These are phyloP conservation scores for Backusella mclennaniae DNA, from an alignment of 192 early-diverging fungal species.

Conservation along the genomic window DNA sequence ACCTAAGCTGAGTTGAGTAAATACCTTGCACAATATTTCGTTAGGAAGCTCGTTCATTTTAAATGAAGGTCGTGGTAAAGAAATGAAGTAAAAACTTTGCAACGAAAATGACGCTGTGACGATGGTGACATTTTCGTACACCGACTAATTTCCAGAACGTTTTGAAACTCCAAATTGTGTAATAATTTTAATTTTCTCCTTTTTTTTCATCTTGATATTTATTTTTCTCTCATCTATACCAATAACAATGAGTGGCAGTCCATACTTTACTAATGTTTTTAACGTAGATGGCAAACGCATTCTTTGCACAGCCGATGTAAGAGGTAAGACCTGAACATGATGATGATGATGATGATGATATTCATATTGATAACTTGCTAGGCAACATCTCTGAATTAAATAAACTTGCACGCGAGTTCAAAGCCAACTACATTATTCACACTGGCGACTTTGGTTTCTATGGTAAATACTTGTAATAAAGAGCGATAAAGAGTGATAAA, in stretches of 20 bases:
- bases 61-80: too few species aligned
- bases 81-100: too few species aligned
- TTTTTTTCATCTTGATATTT: not conserved
- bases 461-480: constrained; percentile 31
- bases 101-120: too few species aligned
- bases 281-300: constrained; percentile 19
- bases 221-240: constrained; percentile 5
- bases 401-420: constrained; percentile 50
- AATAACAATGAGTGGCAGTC: not conserved
- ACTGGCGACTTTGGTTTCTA: constrained; percentile 65
- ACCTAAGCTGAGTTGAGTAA: too few species aligned
- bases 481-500: not conserved
- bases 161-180: not conserved
- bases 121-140: too few species aligned
- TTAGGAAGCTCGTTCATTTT: too few species aligned
- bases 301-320: constrained; percentile 17
- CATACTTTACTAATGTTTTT: not conserved
- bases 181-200: not conserved
- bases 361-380: constrained; percentile 2
- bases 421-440: constrained; percentile 54
- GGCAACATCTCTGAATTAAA: constrained; percentile 60
- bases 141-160: not conserved
- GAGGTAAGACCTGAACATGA: constrained; percentile 1
- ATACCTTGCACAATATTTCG: too few species aligned
- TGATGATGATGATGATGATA: not conserved